Conservation (phyloP, 805 yeast genomes). For the Wickerhamomyces subpelliculosus region DNA sequence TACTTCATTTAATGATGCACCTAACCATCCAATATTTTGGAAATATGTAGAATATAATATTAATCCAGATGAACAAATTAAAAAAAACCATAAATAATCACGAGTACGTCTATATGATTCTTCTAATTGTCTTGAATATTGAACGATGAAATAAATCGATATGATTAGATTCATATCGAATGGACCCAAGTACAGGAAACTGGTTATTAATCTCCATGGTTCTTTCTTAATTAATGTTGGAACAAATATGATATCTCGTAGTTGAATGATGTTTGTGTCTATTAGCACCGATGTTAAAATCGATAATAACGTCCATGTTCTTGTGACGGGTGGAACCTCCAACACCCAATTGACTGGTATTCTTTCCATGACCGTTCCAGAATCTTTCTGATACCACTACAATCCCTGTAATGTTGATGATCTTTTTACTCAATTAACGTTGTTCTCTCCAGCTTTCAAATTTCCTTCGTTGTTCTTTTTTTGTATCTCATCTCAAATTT, state of each 20-base stretch:
- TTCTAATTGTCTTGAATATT: conserved; percentile 11
- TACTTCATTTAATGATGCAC: conserved; percentile 6
- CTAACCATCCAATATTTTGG: conserved; percentile 2
- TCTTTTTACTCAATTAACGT: too few species aligned
- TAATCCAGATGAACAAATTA: conserved; percentile 5
- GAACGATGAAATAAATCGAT: conserved; percentile 4
- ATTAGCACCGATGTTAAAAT: conserved; percentile 9
- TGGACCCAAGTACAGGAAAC: conserved; percentile 13
- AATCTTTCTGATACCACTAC: too few species aligned
- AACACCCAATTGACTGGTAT: conserved; percentile 11
- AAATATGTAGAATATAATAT: conserved; percentile 5
- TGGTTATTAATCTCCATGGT: conserved; percentile 16
- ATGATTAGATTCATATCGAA: conserved; percentile 8
- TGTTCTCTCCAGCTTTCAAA: too few species aligned
- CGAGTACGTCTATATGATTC: conserved; percentile 2
- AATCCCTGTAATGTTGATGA: too few species aligned
- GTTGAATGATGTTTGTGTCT: conserved; percentile 4
- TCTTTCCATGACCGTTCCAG: conserved; percentile 18
- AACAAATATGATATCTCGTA: conserved; percentile 7
- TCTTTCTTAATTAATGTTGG: conserved; percentile 9
- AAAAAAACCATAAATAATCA: conserved; percentile 16
- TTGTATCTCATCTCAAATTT: too few species aligned
- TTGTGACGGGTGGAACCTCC: conserved; percentile 14
- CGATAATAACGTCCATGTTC: conserved; percentile 10
- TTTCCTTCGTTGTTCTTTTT: too few species aligned